Conservation (phyloP, 2,329 filamentous ascomycete species). For the Alternaria sp. region DNA sequence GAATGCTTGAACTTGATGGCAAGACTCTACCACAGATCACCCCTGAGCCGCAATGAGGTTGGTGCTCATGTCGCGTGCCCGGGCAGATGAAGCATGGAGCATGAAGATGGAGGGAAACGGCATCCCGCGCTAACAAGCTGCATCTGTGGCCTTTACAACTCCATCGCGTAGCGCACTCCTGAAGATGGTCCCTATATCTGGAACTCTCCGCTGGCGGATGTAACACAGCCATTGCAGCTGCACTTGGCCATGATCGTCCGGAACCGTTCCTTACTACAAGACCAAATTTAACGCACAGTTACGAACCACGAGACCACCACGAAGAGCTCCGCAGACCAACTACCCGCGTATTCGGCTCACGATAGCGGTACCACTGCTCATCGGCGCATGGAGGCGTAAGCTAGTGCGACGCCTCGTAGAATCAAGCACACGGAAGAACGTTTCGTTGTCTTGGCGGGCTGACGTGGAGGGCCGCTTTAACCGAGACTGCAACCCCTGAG, state of each 20-base stretch:
- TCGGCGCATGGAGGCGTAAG: not conserved
- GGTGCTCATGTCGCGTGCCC: constrained; percentile 13
- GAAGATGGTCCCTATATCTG: not conserved
- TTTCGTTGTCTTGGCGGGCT: constrained; percentile 16
- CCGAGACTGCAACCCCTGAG: constrained; percentile 7
- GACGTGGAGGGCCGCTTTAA: constrained; percentile 18
- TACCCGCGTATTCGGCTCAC: constrained; percentile 1
- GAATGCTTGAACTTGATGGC: not conserved
- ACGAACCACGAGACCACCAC: not conserved
- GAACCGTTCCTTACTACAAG: not conserved
- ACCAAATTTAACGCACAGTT: not conserved
- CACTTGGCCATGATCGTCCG: not conserved
- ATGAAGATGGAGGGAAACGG: not conserved
- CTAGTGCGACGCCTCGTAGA: constrained; percentile 4
- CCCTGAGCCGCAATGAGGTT: not conserved
- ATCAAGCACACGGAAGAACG: constrained; percentile 16
- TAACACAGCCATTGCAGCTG: not conserved
- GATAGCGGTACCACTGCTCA: not conserved
- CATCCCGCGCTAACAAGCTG: constrained; percentile 2
- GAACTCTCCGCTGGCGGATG: not conserved
- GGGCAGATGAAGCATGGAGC: not conserved
- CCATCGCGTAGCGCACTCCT: not conserved
- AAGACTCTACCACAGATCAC: not conserved
- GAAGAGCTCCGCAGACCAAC: not conserved
- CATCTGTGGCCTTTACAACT: not conserved